phyloP scores from a whole-genome alignment of 768 basidiomycete species.

The Agaricus sinodeliciosus region DNA sequence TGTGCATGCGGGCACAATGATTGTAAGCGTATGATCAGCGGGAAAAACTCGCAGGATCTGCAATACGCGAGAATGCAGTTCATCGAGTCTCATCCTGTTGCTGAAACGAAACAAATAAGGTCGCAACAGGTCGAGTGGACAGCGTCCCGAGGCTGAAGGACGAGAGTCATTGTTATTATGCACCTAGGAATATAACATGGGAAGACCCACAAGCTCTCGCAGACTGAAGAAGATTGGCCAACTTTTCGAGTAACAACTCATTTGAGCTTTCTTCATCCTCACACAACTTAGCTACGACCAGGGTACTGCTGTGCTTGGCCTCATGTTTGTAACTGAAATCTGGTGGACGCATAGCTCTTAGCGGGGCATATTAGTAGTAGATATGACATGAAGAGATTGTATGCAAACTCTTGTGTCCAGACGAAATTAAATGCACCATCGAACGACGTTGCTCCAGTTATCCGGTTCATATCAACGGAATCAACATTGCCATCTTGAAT shows the following conservation, averaged over 20 bases:
- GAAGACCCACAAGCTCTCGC: conserved; percentile 26
- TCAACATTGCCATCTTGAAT: conserved; percentile 36
- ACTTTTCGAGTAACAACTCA: conserved; percentile 22
- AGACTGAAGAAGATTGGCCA: conserved; percentile 22
- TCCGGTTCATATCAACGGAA: conserved; percentile 48
- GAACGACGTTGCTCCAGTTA: conserved; percentile 54
- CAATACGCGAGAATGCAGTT: conserved; percentile 37
- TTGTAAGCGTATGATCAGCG: conserved; percentile 27
- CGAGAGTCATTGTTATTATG: background rate
- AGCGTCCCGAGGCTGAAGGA: conserved; percentile 30
- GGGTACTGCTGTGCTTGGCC: conserved; percentile 48
- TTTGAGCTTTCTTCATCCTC: conserved; percentile 25
- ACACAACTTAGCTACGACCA: conserved; percentile 57
- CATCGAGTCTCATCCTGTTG: conserved; percentile 19
- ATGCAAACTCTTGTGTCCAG: conserved; percentile 74
- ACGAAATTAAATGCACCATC: conserved; percentile 46
- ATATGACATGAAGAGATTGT: background rate
- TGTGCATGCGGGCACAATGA: conserved; percentile 23
- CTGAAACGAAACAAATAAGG: conserved; percentile 35
- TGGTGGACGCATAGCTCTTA: conserved; percentile 51
- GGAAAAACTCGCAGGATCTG: conserved; percentile 30
- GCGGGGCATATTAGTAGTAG: conserved; percentile 2
- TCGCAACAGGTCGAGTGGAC: conserved; percentile 46
- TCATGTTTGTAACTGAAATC: conserved; percentile 84
- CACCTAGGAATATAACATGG: background rate